Percentiles rank a stretch among this genome's conserved stretches.
These are phyloP conservation scores for Secale cereale DNA, from an alignment of 176 grass and related monocot species.

Conservation along the genomic window DNA sequence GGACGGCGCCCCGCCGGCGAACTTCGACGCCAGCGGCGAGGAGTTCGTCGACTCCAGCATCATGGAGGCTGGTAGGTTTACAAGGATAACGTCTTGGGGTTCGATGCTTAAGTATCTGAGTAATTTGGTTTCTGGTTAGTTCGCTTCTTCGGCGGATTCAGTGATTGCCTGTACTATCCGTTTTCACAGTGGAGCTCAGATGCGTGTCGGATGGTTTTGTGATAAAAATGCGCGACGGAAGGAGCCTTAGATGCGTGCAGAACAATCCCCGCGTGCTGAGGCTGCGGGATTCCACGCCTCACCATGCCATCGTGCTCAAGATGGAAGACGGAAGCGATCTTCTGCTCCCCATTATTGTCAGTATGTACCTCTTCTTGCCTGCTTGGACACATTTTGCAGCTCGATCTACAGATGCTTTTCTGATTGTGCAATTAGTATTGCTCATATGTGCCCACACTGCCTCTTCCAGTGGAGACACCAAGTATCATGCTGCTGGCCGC, in stretches of 20 bases:
- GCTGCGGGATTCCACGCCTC: slow-evolving; percentile 65
- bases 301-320: slow-evolving; percentile 91
- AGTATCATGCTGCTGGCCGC: slow-evolving; percentile 90
- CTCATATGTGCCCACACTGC: slow-evolving; percentile 21
- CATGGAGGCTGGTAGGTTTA: slow-evolving; percentile 74
- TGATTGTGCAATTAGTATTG: background rate
- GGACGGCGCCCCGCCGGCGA: slow-evolving; percentile 57
- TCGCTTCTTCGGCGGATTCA: background rate
- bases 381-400: background rate
- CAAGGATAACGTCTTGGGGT: background rate
- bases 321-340: slow-evolving; percentile 95
- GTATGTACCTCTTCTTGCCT: slow-evolving; percentile 41
- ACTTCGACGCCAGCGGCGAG: slow-evolving; percentile 78
- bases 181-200: slow-evolving; percentile 74
- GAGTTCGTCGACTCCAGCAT: slow-evolving; percentile 87
- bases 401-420: slow-evolving; percentile 1
- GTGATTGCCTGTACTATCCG: background rate
- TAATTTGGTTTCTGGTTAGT: background rate
- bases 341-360: slow-evolving; percentile 91
- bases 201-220: slow-evolving; percentile 77
- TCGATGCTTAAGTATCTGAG: background rate
- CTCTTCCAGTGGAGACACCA: slow-evolving; percentile 80
- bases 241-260: slow-evolving; percentile 66
- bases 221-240: slow-evolving; percentile 91
- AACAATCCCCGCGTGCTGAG: slow-evolving; percentile 71